Evolutionary conservation across 1,284 basidiomycete species (phyloP), one percentile per base, ranked within the genome.

Genomic region (Ganoderma leucocontextum): DNA sequence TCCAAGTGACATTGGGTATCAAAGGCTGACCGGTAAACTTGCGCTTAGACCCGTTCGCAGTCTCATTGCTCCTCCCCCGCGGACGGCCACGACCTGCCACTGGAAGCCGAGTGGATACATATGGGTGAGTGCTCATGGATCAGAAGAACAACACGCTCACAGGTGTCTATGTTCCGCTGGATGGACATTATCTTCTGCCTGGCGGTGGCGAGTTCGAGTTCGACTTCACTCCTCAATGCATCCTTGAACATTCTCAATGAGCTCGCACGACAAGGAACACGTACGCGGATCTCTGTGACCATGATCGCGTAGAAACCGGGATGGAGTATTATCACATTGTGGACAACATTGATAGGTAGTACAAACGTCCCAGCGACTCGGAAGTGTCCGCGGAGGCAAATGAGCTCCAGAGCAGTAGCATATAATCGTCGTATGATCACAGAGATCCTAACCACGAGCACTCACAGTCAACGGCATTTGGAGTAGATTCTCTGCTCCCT

Each of bases 401-500:
- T 33, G 44, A 64, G 47, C 41, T 25, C 38, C 35, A 29, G 38
- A 19, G 6, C 5, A 13, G 22, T 33, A 35, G 12, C 17, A 42
- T 25, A 38, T 10, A 42, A 44, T 39, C 41, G 49, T 39, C 52
- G 39, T 42, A 63, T 39, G 15, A 52, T 62, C 47, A 57, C 65
- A 63, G 42, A 64, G 62, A 47, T 58, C 39, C 47, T 17, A 19
- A 12, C 58, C 53, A 29, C 19, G 38, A 35, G 61, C 25, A 78
- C 85, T 73, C 76, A 93, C 91, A 63, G 83, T 84, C 49, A 93
- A 80, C 36, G 86, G 82, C 80, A 92, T 88, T 70, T 88, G 88
- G 59, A 96, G 82, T 64, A 96, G 83, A 70, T 92, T 94, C 80
- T 95, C 93, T 0, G 95, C 95, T 19, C 95, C 95, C 79, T 95